phyloP scores from a whole-genome alignment of 2,329 filamentous ascomycete genomes.

The Ophiobolus disseminans region DNA sequence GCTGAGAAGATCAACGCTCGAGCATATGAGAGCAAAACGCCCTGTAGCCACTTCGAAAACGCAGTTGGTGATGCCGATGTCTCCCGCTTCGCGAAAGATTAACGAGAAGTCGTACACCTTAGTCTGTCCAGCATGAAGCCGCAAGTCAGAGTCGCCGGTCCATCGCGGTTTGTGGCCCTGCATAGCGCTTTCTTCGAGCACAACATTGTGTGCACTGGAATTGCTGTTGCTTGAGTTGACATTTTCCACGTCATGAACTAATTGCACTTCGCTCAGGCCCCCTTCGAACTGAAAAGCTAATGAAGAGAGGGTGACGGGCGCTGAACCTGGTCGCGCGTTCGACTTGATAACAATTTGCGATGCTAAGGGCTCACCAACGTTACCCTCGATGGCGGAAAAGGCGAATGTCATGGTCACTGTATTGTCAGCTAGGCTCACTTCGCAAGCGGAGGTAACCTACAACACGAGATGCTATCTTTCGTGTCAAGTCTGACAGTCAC shows the following conservation, averaged over 20 bases:
- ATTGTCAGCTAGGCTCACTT: conserved; percentile 39
- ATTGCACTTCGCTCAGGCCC: conserved; percentile 42
- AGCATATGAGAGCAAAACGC: conserved; percentile 72
- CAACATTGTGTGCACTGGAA: conserved; percentile 29
- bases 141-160: conserved; percentile 67
- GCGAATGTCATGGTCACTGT: conserved; percentile 59
- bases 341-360: conserved; percentile 64
- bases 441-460: conserved; percentile 49
- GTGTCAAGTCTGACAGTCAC: conserved; percentile 56
- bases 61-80: conserved; percentile 70
- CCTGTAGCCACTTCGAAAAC: conserved; percentile 69
- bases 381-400: conserved; percentile 62
- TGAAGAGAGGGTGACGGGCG: conserved; percentile 57
- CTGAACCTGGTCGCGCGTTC: conserved; percentile 53
- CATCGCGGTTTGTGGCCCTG: conserved; percentile 50
- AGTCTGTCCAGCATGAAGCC: conserved; percentile 69
- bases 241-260: conserved; percentile 34
- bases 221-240: conserved; percentile 6
- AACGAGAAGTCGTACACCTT: conserved; percentile 75
- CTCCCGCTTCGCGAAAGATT: conserved; percentile 81
- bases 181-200: conserved; percentile 35
- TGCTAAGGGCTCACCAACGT: conserved; percentile 65
- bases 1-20: conserved; percentile 55
- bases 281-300: conserved; percentile 62
- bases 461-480: conserved; percentile 57